These are phyloP conservation scores for Xylaria acuta DNA, from an alignment of 495 filamentous ascomycete genomes.

Conservation along the genomic window DNA sequence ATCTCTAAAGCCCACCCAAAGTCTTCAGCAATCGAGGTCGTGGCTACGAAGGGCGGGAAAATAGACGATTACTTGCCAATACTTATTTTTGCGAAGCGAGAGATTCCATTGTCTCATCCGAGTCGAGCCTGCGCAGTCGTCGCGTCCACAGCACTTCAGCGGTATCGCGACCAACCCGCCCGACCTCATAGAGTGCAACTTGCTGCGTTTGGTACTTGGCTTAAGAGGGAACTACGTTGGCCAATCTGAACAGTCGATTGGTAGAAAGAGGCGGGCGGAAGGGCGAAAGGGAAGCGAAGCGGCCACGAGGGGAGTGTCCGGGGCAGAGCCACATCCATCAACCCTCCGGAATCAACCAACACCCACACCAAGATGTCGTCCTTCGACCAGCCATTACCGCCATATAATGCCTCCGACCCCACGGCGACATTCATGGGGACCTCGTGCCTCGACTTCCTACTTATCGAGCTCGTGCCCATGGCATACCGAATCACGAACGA, in stretches of 20 bases:
- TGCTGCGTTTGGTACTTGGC: not conserved
- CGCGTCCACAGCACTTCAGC: not conserved
- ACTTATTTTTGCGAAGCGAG: not conserved
- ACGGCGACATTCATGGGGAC: constrained; percentile 76
- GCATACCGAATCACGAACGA: constrained; percentile 78
- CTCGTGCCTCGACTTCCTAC: constrained; percentile 86
- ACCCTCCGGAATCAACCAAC: not conserved
- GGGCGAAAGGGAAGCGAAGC: not conserved
- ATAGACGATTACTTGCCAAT: not conserved
- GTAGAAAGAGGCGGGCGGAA: not conserved
- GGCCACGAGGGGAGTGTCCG: not conserved
- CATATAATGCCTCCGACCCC: constrained; percentile 77
- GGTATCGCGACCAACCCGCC: not conserved
- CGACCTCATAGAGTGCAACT: not conserved
- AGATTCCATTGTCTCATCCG: not conserved
- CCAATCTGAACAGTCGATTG: not conserved
- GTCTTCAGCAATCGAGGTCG: not conserved
- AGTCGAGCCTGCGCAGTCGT: not conserved
- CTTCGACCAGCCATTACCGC: constrained; percentile 73
- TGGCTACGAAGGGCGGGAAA: not conserved
- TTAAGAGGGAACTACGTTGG: not conserved
- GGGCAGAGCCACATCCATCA: not conserved
- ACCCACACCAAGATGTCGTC: constrained; percentile 63
- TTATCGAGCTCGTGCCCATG: constrained; percentile 96
- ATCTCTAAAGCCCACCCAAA: not conserved